Percentiles rank a stretch among this genome's conserved stretches.
Evolutionary conservation across 83 land plant genomes (phyloP).

Genomic region (Thuja plicata): DNA sequence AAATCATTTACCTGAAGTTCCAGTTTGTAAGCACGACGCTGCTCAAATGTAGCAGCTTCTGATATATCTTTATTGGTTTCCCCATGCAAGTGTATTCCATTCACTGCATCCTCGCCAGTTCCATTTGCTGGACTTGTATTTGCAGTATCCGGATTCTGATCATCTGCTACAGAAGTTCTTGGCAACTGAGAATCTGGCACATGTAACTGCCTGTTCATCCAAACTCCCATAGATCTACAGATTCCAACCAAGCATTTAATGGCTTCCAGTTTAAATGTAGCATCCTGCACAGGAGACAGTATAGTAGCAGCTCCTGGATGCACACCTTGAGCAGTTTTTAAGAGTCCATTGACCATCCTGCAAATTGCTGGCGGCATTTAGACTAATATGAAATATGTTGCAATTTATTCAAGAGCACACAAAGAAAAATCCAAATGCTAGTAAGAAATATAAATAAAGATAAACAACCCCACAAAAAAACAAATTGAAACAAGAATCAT

Average conservation of each 20-base stretch:
- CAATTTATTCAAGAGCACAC: neutral
- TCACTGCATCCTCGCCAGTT: conserved; percentile 22
- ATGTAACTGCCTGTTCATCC: conserved; percentile 90
- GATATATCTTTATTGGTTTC: conserved; percentile 61
- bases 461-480: neutral
- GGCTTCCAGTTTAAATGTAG: conserved; percentile 78
- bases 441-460: neutral
- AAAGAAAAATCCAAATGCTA: neutral
- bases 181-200: conserved; percentile 50
- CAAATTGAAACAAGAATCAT: neutral
- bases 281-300: conserved; percentile 84
- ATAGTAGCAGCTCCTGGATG: conserved; percentile 84
- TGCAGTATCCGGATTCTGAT: conserved; percentile 28
- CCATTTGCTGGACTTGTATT: conserved; percentile 39
- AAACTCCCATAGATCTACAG: conserved; percentile 86
- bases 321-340: conserved; percentile 96
- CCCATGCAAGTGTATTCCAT: conserved; percentile 31
- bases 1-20: conserved; percentile 74
- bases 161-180: conserved; percentile 36
- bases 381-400: conserved; percentile 14
- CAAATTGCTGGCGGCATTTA: conserved; percentile 58
- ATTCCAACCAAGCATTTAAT: conserved; percentile 86
- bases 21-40: conserved; percentile 86
- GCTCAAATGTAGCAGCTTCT: conserved; percentile 88
- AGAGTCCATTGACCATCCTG: conserved; percentile 97